Conservation (phyloP, 2,329 filamentous ascomycete genomes). For the Colletotrichum simmondsii region DNA sequence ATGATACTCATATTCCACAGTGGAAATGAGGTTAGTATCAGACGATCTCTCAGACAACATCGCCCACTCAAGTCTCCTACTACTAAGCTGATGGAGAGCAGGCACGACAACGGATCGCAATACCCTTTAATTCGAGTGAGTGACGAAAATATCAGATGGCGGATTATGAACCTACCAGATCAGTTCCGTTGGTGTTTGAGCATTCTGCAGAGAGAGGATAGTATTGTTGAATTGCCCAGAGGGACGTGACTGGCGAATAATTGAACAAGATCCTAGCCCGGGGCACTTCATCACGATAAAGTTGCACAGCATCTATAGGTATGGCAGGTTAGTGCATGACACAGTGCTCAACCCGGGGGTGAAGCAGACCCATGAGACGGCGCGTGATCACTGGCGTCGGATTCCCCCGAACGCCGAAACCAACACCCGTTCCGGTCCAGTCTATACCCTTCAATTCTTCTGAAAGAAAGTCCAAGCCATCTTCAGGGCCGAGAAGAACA, state of each 20-base stretch:
- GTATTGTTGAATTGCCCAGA: conserved; percentile 32
- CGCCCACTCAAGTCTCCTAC: no score
- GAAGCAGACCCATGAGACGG: conserved; percentile 4
- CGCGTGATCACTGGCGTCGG: conserved; percentile 20
- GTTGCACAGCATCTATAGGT: conserved; percentile 16
- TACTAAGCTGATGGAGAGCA: conserved; percentile 2
- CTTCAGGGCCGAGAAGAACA: conserved; percentile 21
- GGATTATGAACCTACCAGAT: neutral
- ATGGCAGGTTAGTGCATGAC: neutral
- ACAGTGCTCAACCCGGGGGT: neutral
- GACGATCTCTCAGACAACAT: neutral
- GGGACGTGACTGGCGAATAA: conserved; percentile 17
- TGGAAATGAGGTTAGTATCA: neutral
- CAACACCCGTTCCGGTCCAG: conserved; percentile 26
- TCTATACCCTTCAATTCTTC: conserved; percentile 12
- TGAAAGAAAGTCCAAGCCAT: conserved; percentile 7
- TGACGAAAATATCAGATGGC: neutral
- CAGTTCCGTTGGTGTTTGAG: neutral
- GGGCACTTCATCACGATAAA: conserved; percentile 22
- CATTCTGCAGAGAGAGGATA: conserved; percentile 10
- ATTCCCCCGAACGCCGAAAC: conserved; percentile 25
- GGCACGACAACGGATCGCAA: conserved; percentile 17
- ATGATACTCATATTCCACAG: neutral
- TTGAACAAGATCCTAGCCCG: conserved; percentile 26
- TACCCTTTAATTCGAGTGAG: neutral